Evolutionary conservation across 2,329 filamentous ascomycete genomes (phyloP).

Genomic region (Venturia pyrina): DNA sequence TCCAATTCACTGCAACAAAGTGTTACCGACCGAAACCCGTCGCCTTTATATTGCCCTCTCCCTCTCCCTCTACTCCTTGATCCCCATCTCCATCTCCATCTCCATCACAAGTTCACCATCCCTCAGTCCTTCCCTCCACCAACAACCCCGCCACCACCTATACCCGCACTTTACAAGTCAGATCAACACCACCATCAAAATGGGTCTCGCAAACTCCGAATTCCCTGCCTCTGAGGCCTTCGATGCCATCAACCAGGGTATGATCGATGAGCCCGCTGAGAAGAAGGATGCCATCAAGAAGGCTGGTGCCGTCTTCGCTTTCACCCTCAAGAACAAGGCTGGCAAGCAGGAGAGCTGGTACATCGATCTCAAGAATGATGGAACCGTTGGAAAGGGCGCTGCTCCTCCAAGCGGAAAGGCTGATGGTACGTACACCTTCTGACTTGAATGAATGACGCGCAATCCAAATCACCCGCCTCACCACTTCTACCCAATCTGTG

Average conservation of each 20-base stretch:
- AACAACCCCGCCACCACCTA: neutral
- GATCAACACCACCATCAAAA: neutral
- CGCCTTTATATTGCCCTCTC: neutral
- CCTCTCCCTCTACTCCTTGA: neutral
- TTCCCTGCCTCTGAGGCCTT: conserved; percentile 90
- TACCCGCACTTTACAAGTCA: neutral
- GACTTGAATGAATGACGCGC: no score
- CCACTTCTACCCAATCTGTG: no score
- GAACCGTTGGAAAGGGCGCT: conserved; percentile 67
- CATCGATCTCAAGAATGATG: conserved; percentile 88
- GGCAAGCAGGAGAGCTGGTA: conserved; percentile 82
- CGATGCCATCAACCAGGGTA: conserved; percentile 69
- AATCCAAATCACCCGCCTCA: no score
- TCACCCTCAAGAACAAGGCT: conserved; percentile 79
- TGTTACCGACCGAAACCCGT: neutral
- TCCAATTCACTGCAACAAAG: neutral
- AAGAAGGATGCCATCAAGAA: conserved; percentile 84
- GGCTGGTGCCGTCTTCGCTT: conserved; percentile 78
- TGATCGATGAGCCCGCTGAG: conserved; percentile 59
- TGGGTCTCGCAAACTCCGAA: conserved; percentile 28
- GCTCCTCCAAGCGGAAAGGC: conserved; percentile 64
- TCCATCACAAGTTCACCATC: neutral
- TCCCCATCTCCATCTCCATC: neutral
- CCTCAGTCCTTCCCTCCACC: neutral
- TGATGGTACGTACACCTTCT: conserved; percentile 53